phyloP scores from a whole-genome alignment of 164 flowering plant genomes.

The Tetrastigma voinierianum region DNA sequence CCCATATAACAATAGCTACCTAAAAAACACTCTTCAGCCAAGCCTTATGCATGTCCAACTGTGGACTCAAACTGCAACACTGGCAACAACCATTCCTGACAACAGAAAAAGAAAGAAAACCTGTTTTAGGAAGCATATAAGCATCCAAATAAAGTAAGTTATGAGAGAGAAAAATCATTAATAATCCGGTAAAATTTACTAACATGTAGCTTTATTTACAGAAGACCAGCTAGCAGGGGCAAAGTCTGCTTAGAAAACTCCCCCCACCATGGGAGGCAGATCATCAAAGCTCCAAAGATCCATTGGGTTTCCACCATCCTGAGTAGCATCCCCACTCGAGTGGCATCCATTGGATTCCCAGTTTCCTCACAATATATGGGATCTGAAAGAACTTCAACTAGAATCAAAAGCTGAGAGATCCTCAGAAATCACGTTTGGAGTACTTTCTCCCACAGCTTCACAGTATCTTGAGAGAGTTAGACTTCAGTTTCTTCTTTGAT shows the following conservation, averaged over 20 bases:
- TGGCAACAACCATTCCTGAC: conserved; percentile 31
- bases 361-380: conserved; percentile 61
- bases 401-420: conserved; percentile 70
- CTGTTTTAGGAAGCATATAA: neutral
- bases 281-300: conserved; percentile 92
- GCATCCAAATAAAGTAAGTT: neutral
- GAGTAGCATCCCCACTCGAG: conserved; percentile 53
- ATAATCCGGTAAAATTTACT: conserved; percentile 22
- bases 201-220: conserved; percentile 66
- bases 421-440: conserved; percentile 45
- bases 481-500: conserved; percentile 60
- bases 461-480: conserved; percentile 25
- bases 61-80: conserved; percentile 12
- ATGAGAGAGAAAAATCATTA: conserved; percentile 3
- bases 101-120: conserved; percentile 3
- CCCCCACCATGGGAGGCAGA: conserved; percentile 42
- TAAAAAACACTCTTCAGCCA: conserved; percentile 11
- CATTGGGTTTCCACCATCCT: conserved; percentile 53
- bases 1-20: conserved; percentile 12
- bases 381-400: conserved; percentile 67
- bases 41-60: conserved; percentile 17
- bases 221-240: conserved; percentile 17
- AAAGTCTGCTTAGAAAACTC: conserved; percentile 42
- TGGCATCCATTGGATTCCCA: conserved; percentile 68
- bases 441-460: conserved; percentile 29